Conservation (phyloP, 441 rosid genomes). For the Adansonia grandidieri region DNA sequence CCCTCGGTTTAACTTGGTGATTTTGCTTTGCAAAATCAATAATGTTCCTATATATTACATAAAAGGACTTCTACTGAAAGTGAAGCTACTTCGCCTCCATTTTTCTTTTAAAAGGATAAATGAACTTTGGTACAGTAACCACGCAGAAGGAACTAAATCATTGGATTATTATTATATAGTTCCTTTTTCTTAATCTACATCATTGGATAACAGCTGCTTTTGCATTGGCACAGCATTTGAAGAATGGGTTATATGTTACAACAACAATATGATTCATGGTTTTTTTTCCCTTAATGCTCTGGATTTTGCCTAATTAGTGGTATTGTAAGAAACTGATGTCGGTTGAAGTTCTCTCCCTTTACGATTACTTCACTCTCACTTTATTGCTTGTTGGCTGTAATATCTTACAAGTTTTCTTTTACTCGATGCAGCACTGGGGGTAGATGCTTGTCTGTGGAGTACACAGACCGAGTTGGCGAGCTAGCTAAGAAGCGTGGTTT, state of each 20-base stretch:
- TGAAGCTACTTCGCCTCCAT: background rate
- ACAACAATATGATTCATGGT: background rate
- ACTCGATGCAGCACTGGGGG: slow-evolving; percentile 77
- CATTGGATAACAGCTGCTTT: background rate
- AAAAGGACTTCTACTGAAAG: background rate
- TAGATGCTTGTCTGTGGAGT: slow-evolving; percentile 72
- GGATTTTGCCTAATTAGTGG: slow-evolving; percentile 1
- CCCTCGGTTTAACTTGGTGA: too few species aligned
- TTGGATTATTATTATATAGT: background rate
- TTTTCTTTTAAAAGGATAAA: too few species aligned
- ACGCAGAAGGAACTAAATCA: background rate
- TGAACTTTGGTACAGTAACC: background rate
- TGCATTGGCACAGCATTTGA: background rate
- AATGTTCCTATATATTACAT: background rate
- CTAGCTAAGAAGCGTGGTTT: slow-evolving; percentile 78
- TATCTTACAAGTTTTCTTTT: slow-evolving; percentile 21
- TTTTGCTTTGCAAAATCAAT: background rate
- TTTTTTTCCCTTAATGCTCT: background rate
- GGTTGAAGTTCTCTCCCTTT: background rate
- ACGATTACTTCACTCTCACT: background rate
- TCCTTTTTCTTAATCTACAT: background rate
- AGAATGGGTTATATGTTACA: background rate
- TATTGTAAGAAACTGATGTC: slow-evolving; percentile 1
- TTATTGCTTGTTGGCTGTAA: background rate
- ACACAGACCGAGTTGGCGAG: slow-evolving; percentile 77